Conservation (phyloP, 2,329 filamentous ascomycete genomes). For the Curvularia verruculosa region DNA sequence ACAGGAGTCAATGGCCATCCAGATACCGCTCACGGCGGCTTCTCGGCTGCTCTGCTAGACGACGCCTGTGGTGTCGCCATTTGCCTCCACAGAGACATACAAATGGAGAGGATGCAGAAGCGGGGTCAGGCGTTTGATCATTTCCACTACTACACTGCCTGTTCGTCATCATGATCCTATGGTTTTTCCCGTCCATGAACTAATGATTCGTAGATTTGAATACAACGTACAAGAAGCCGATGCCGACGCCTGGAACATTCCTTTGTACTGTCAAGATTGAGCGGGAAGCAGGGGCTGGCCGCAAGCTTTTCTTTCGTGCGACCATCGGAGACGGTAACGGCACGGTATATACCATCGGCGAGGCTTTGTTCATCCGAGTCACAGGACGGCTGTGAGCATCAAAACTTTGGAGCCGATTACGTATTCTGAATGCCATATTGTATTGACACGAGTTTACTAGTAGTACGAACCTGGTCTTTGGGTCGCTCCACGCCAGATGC, state of each 20-base stretch:
- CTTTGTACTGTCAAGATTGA: constrained; percentile 55
- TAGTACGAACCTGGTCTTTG: neutral
- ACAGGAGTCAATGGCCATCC: constrained; percentile 61
- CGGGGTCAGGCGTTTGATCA: constrained; percentile 8
- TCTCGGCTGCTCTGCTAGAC: constrained; percentile 64
- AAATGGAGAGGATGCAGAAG: constrained; percentile 13
- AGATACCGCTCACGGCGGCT: constrained; percentile 62
- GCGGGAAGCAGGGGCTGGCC: constrained; percentile 58
- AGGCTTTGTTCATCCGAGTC: constrained; percentile 59
- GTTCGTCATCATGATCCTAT: constrained; percentile 27
- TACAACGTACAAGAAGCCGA: constrained; percentile 60
- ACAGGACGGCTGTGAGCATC: constrained; percentile 31
- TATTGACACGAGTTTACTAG: neutral
- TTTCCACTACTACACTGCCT: constrained; percentile 42
- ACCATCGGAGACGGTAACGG: constrained; percentile 59
- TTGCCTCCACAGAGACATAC: constrained; percentile 49
- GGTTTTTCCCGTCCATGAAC: constrained; percentile 1
- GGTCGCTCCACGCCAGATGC: neutral
- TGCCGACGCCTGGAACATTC: constrained; percentile 58
- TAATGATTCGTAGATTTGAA: constrained; percentile 55
- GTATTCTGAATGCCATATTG: neutral
- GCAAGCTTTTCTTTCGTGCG: constrained; percentile 60
- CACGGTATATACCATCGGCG: constrained; percentile 57
- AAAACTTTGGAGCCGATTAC: neutral
- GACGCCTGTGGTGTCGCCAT: constrained; percentile 62